Base-by-base conservation (phyloP, 306 rosid species). In the Adenanthera pavonina region DNA sequence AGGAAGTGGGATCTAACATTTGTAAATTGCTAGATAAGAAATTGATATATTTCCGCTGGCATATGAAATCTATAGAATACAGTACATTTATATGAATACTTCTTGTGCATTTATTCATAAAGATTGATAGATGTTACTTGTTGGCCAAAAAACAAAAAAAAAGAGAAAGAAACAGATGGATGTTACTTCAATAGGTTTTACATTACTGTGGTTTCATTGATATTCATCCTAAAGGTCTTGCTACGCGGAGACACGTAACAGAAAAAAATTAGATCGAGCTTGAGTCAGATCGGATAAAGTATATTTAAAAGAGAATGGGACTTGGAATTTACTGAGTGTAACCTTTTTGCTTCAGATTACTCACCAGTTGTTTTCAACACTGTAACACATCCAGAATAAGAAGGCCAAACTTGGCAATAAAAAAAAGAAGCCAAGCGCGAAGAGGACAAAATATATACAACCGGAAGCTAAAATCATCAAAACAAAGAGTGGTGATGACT, bases 1-100 rank as follows among this genome's bases (percentile, higher is more conserved):
- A 81, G 87, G 59, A 72, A 74, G 85, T 85, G 84, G 90, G 89
- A 77, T 83, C 61, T 79, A 40, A 33, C 68, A 81, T 77, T 64
- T 90, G 93, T 92, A 91, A 77, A 49, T 74, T 88, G 77, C 67
- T 83, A 80, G 80, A 69, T 83, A 56, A 77, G 65, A 49, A 66
- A 66, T 76, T 70, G 70, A 72, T 80, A 78, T 74, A 73, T 72
- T 53, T 17, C 75, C 74, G 75, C 52, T 52, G 49, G 33, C 67
- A 12, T 53, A 75, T 49, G 8, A 20, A 9, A 33, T 40, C 67
- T 59, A 10, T 57, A 35, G 0, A 25, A 25, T 8, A 10, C 65
- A 0, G 14, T 47, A 47, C 14, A 33, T 75, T 67, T 68, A 19
- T 47, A 4, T 40, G 72, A 67, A 67, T 13, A 0, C 20, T 66